Conservation (phyloP, 2,329 filamentous ascomycete genomes). For the Penicillium capsulatum region DNA sequence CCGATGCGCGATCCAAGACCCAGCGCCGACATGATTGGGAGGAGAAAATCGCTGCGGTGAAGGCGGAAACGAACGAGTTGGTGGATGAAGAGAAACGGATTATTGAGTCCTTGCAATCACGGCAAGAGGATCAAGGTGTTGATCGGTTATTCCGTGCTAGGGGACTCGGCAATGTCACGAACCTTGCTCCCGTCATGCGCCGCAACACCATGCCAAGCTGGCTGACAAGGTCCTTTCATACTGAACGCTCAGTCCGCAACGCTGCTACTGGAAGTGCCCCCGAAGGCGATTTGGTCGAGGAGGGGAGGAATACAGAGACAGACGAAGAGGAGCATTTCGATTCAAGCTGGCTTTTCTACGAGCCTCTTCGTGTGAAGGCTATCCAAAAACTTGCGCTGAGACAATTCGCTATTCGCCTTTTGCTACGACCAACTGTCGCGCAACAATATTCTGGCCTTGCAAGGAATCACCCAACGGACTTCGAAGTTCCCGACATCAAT, state of each 20-base stretch:
- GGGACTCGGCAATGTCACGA: constrained; percentile 23
- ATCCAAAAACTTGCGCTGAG: constrained; percentile 39
- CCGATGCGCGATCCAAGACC: constrained; percentile 40
- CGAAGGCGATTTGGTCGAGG: constrained; percentile 8
- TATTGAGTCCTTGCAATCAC: constrained; percentile 29
- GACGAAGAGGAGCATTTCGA: constrained; percentile 7
- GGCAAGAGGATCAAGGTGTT: constrained; percentile 18
- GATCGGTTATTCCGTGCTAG: constrained; percentile 23
- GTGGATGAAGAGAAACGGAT: constrained; percentile 39
- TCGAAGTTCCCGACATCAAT: constrained; percentile 27
- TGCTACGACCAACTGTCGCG: constrained; percentile 38
- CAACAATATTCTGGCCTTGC: constrained; percentile 36
- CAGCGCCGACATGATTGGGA: constrained; percentile 39
- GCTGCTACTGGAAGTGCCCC: constrained; percentile 4
- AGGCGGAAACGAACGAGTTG: constrained; percentile 39
- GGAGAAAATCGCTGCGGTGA: constrained; percentile 42
- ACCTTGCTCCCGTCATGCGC: constrained; percentile 6
- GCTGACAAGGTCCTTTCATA: constrained; percentile 20
- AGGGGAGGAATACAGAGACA: neutral
- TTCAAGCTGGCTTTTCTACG: constrained; percentile 11
- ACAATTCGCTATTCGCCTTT: constrained; percentile 38
- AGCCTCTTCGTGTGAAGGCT: constrained; percentile 31
- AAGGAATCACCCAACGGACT: constrained; percentile 31
- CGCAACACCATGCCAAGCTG: constrained; percentile 11
- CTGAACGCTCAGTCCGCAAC: constrained; percentile 8